These are phyloP conservation scores for Phytophthora pisi DNA, from an alignment of 352 stramenopile genomes.

Conservation along the genomic window DNA sequence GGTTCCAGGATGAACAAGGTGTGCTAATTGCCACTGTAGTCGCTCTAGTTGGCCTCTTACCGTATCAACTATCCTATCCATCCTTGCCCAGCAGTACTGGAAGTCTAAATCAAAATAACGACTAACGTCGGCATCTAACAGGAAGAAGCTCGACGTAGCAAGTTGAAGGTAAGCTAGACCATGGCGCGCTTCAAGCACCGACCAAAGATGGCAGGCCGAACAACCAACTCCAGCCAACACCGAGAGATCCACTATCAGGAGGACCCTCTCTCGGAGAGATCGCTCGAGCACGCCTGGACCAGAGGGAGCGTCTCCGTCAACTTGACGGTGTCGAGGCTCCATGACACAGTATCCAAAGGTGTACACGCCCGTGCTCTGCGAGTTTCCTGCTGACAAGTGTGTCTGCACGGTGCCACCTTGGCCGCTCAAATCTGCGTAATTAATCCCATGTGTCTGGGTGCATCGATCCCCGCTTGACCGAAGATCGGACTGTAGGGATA, in stretches of 20 bases:
- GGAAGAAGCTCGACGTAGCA: neutral
- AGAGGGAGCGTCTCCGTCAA: neutral
- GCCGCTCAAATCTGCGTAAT: constrained; percentile 31
- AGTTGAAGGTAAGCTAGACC: neutral
- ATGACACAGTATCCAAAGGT: constrained; percentile 8
- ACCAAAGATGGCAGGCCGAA: constrained; percentile 6
- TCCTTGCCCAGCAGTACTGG: neutral
- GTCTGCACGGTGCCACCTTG: constrained; percentile 18
- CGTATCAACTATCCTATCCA: constrained; percentile 12
- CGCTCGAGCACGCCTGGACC: neutral
- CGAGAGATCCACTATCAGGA: neutral
- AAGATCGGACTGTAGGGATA: constrained; percentile 19
- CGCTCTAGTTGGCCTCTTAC: neutral
- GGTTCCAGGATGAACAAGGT: constrained; percentile 17
- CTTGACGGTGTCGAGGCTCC: neutral
- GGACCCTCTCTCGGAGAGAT: neutral
- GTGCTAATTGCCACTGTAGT: constrained; percentile 10
- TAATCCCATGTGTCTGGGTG: constrained; percentile 36
- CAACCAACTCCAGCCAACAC: neutral
- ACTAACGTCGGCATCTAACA: too few species aligned
- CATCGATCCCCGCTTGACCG: constrained; percentile 17
- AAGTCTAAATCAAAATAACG: too few species aligned
- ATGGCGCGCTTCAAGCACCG: constrained; percentile 10
- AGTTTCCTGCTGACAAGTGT: constrained; percentile 2
- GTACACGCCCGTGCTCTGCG: constrained; percentile 6